A percentile compares a stretch with the other conserved stretches of the same genome.
Conservation (phyloP, 768 basidiomycete genomes). For the Basidioascus undulatus region DNA sequence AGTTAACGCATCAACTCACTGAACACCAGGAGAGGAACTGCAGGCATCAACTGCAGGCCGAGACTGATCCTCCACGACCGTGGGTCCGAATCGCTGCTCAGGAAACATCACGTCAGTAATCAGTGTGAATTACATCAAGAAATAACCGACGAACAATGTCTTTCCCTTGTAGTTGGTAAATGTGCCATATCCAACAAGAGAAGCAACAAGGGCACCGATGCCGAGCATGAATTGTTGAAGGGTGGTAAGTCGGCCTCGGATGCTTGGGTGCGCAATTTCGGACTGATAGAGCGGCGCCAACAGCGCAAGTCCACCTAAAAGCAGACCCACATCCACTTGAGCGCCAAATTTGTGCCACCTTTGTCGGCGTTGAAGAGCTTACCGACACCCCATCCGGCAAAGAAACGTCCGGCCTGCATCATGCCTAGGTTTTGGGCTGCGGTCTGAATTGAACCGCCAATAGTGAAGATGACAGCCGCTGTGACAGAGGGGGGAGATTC, state of each 20-base stretch:
- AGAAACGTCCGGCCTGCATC: constrained; percentile 30
- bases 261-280: constrained; percentile 34
- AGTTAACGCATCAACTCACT: too few species aligned
- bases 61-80: constrained; percentile 31
- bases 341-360: too few species aligned
- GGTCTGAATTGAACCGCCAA: constrained; percentile 27
- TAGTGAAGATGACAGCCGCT: constrained; percentile 9
- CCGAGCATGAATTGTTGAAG: constrained; percentile 24
- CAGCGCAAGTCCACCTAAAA: constrained; percentile 28
- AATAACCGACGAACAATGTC: too few species aligned
- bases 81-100: constrained; percentile 17
- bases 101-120: background rate
- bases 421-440: constrained; percentile 25
- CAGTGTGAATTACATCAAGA: too few species aligned
- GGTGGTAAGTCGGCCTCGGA: constrained; percentile 30
- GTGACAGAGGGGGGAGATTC: background rate
- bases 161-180: too few species aligned
- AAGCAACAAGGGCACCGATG: constrained; percentile 26
- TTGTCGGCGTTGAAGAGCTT: too few species aligned
- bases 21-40: constrained; percentile 27
- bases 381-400: constrained; percentile 22
- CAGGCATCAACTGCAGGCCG: constrained; percentile 22
- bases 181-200: constrained; percentile 23
- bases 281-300: constrained; percentile 32
- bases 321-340: constrained; percentile 12